A percentile compares a stretch with the other conserved stretches of the same genome.
These are phyloP conservation scores for Apiospora pterosperma DNA, from an alignment of 2,329 filamentous ascomycete species.

Conservation along the genomic window DNA sequence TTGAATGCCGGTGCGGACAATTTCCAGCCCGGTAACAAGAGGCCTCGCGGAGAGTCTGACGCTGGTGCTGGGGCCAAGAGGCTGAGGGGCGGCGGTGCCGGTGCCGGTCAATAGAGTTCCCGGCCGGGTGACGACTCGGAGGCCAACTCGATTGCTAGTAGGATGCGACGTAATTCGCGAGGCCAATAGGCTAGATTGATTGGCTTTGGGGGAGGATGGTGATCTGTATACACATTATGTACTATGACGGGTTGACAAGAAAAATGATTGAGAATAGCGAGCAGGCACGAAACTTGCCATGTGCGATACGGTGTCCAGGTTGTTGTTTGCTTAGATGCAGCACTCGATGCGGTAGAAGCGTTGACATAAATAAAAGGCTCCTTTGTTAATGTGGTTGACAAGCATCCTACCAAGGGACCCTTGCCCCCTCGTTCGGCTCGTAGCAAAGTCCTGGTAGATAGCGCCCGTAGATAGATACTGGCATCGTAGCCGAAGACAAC, in stretches of 20 bases:
- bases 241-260: background rate
- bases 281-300: background rate
- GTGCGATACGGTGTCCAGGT: background rate
- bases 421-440: too few relatives aligned
- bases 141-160: background rate
- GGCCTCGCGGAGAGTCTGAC: constrained; percentile 47
- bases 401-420: too few relatives aligned
- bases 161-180: background rate
- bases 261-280: background rate
- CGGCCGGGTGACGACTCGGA: background rate
- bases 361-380: background rate
- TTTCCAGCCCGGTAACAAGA: constrained; percentile 53
- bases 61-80: constrained; percentile 34
- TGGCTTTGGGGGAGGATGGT: background rate
- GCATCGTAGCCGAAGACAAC: too few relatives aligned
- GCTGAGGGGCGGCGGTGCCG: constrained; percentile 29
- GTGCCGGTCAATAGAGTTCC: background rate
- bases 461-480: too few relatives aligned
- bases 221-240: background rate
- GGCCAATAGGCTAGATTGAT: background rate
- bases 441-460: too few relatives aligned
- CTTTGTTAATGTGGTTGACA: too few relatives aligned
- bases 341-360: background rate
- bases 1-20: constrained; percentile 50
- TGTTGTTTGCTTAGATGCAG: background rate